Evolutionary conservation across 306 rosid species (phyloP), one percentile per base, ranked within the genome.

Genomic region (Cicer cuneatum): DNA sequence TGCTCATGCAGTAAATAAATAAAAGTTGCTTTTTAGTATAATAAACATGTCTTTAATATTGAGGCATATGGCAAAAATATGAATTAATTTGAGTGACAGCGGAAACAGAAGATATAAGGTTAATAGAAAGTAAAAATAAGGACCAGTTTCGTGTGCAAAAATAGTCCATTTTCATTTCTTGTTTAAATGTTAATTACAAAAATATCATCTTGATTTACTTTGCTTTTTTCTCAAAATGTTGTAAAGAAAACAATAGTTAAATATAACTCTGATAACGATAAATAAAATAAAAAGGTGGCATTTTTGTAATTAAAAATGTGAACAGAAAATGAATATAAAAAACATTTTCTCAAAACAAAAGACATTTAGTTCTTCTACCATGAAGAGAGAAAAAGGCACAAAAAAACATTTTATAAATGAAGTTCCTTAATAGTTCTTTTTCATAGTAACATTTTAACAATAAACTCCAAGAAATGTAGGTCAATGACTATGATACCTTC

Each of bases 401-500:
- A 45, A 35, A 35, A 66, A 11, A 1, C 7, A 35, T 12, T 56
- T 52, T 19, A 16, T 29, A 12, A 18, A 70, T 38, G 37, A 41
- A 19, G 66, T 68, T 46, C 9, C 47, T 18, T 11, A 7, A 66
- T 43, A n/a, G 38, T 10, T 10, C 67, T 37, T 49, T 39, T 69
- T 8, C 53, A 18, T 0, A 39, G 15, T 14, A 70, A 60, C 24
- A 38, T 21, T 19, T 33, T 7, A 15, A 61, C 33, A 45, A 46
- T 0, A 12, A 58, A 10, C 8, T 29, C 33, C 33, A 29, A 29
- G 21, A 3, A 29, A 29, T 29, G 33, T 29, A 29, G 33, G 33
- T 29, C 14, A 14, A 13, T 21, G 64, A 10, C 40, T n/a, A 69
- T 35, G 73, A 69, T 72, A 91, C 98, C 98, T 91, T 93, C 97